Conservation (phyloP, 805 yeast species). For the Wickerhamiella musiphila region DNA sequence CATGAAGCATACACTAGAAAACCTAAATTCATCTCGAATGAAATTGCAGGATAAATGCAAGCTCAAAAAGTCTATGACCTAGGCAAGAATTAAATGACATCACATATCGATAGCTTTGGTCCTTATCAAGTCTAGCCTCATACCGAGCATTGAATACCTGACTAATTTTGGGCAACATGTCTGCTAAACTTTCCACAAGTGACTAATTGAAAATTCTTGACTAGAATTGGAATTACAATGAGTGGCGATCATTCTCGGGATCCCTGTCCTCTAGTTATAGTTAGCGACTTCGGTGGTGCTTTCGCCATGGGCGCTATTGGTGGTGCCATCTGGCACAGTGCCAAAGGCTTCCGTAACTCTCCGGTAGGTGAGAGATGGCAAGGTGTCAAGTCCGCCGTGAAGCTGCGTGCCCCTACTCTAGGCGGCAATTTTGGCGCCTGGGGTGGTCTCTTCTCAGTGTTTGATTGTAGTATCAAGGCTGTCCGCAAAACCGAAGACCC, state of each 20-base stretch:
- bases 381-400: conserved; percentile 80
- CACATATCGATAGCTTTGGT: too few relatives aligned
- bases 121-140: too few relatives aligned
- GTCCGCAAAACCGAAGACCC: conserved; percentile 97
- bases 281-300: conserved; percentile 97
- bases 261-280: conserved; percentile 93
- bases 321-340: conserved; percentile 98
- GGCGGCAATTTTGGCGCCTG: conserved; percentile 99
- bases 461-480: conserved; percentile 89
- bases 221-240: conserved; percentile 1
- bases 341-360: conserved; percentile 95
- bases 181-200: neutral
- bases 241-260: conserved; percentile 97
- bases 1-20: too few relatives aligned
- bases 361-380: conserved; percentile 85
- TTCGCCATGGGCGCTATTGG: conserved; percentile 98
- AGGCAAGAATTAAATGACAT: too few relatives aligned
- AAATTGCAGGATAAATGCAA: too few relatives aligned
- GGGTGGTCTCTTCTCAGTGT: conserved; percentile 96
- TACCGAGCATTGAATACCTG: too few relatives aligned
- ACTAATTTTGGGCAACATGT: too few relatives aligned
- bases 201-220: conserved; percentile 3
- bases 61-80: too few relatives aligned
- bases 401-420: conserved; percentile 93
- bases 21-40: too few relatives aligned